Evolutionary conservation across 2,329 filamentous ascomycete genomes (phyloP), one percentile per base, ranked within the genome.

Genomic region (Fusarium euwallaceae): DNA sequence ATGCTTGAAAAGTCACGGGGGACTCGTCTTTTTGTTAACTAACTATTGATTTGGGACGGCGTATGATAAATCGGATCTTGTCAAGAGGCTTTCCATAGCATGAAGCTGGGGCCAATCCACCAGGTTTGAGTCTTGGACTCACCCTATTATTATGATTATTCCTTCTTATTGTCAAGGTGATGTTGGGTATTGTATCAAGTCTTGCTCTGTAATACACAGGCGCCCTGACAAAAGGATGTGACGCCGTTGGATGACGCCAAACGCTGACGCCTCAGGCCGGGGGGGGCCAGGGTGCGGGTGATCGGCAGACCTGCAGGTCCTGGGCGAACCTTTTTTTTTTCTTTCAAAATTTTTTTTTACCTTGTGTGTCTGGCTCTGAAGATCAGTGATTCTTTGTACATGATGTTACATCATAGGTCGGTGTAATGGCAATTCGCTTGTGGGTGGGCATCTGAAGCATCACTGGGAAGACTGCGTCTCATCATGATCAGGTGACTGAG

Each of bases 371-470:
- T 48, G 17, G 43, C 17, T 9, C n/a, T 41, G 37, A 59, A 27
- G 20, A 71, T 51, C 32, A 58, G 16, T 63, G 16, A 41, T 56
- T 39, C 27, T 43, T 61, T 61, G 34, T 27, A 64, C 45, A 68
- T 71, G 45, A 64, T 61, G 24, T 63, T 72, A 66, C 69, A 72
- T 72, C 68, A 72, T 68, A 45, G 22, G 29, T 36, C n/a, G 7
- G 20, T 24, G 43, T 24, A n/a, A 63, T 37, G 17, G 36, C 27
- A 41, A 48, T 17, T 16, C 36, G 39, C 24, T 34, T 8, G 37
- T 39, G 6, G 34, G 32, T 34, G 45, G 12, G 20, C 61, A 32
- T 63, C 16, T 17, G 7, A 41, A 63, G 22, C 51, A 56, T 51
- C 56, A 69, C 62, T 36, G 10, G 17, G 12, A 41, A 60, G 32